Base-by-base conservation (phyloP, 139 green algal genomes). In the Raphidocelis subcapitata region DNA sequence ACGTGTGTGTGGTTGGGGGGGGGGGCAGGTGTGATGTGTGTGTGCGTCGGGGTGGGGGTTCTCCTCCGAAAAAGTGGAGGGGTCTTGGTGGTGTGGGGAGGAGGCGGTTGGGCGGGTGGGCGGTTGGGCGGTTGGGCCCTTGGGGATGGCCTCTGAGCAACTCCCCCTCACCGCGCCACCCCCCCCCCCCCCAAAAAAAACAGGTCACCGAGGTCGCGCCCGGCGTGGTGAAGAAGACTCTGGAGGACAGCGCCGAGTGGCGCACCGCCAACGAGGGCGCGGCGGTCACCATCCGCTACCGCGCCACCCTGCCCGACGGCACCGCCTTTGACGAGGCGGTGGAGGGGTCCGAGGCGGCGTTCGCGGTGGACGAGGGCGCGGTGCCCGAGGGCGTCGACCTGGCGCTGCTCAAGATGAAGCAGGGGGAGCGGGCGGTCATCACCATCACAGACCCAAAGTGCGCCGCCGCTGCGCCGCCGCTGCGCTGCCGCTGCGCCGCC, bases 341-440 rank as follows among this genome's bases (percentile, higher is more conserved):
- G 4, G 84, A 90, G 41, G 85, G 84, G 37, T 57, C 79, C 3
- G 88, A 93, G 35, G 76, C 94, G 14, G 72, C 81, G 28, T 93
- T 82, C 60, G 62, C 18, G 21, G 74, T 57, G 0, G 76, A 75
- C 20, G 76, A 83, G 51, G 77, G 73, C 59, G 41, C 77, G 79
- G 67, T 92, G 36, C 68, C 79, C 28, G 82, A 89, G 41, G 95
- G 88, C 3, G 82, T 98, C 37, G 95, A 99, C 36, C 73, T 83
- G 70, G 91, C 83, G 3, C 80, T 99, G 26, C 79, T 87, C 79
- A 89, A 93, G 75, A 98, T 98, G 95, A 96, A 96, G 81, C 78
- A 91, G 73, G 87, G 79, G 2, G 93, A 99, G 81, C 62, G 62
- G 5, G 84, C 85, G 0, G 18, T 93, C 33, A 67, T 99, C 23